Base-by-base conservation (phyloP, 2,329 filamentous ascomycete species). In the Clonostachys sp. region DNA sequence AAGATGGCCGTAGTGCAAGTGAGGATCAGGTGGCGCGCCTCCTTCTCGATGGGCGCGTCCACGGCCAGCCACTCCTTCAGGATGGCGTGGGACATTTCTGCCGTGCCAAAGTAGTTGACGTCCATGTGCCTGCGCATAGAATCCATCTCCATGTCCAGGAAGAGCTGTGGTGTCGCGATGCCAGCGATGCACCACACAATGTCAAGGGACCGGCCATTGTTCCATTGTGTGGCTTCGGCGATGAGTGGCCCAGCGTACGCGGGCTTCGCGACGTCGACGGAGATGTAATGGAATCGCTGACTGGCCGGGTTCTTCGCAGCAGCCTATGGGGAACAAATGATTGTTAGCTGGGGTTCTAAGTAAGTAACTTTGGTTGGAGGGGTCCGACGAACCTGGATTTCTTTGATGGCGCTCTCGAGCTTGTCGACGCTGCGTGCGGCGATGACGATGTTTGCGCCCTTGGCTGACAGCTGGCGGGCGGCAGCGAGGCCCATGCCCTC, bases 151-250 rank as follows among this genome's bases (percentile, higher is more conserved):
- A 82, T 83, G 51, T 96, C 88, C 54, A 88, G 66, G 71, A 92
- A 95, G 51, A 95, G 84, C 35, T 81, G 77, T 0, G 91, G 91
- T 14, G 74, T 76, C 6, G 87, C 80, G 53, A 80, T 75, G 50
- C 92, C 92, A 4, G 92, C 92, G 45, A 91, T 80, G 62, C 89
- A 91, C 91, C 94, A 97, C 34, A 97, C 87, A 48, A 96, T 77
- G 62, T 97, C 92, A 1, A 89, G 89, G 30, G 84, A 66, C 20
- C 72, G 64, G 47, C 80, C 83, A 53, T 83, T 71, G 70, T 96
- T 96, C 91, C 91, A 96, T 18, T 73, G 67, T 3, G 80, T 87
- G 42, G 85, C 85, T 64, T 95, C 83, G 36, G 75, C 72, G 45
- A 97, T 70, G 38, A 96, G 74, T 39, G 81, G 73, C 4, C 73